Conservation (phyloP, 345 rosid genomes). For the Gossypium stocksii region DNA sequence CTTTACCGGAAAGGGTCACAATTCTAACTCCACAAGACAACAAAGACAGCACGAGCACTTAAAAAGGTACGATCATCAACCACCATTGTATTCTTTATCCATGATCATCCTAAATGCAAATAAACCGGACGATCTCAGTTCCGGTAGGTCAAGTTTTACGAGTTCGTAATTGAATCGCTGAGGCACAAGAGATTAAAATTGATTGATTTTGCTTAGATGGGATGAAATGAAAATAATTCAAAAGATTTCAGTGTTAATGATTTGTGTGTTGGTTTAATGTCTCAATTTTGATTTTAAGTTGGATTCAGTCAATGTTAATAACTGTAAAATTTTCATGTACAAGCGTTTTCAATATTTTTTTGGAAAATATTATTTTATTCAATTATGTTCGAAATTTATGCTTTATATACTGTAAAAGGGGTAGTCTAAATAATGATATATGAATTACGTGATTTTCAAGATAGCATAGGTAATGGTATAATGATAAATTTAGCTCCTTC, state of each 20-base stretch:
- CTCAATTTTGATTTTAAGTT: background rate
- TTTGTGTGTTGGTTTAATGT: background rate
- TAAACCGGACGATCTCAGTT: background rate
- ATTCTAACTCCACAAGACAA: background rate
- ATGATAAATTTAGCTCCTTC: no score
- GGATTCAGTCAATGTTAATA: background rate
- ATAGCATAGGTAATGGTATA: no score
- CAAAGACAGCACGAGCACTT: background rate
- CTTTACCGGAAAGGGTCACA: slow-evolving; percentile 24
- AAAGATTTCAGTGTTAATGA: background rate
- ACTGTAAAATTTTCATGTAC: background rate
- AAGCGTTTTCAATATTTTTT: no score
- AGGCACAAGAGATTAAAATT: no score
- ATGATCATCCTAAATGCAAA: background rate
- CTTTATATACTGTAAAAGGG: no score
- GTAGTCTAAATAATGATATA: no score
- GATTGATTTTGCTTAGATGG: background rate
- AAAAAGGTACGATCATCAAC: background rate
- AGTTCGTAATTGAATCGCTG: no score
- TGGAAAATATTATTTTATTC: background rate
- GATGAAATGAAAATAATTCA: background rate
- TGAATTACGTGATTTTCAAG: no score
- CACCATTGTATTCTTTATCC: background rate
- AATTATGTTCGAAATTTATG: background rate
- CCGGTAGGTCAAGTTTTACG: background rate